A percentile compares a stretch with the other conserved stretches of the same genome.
phyloP scores from a whole-genome alignment of 148 eudicot genomes.

The Rhododendron ferrugineum region DNA sequence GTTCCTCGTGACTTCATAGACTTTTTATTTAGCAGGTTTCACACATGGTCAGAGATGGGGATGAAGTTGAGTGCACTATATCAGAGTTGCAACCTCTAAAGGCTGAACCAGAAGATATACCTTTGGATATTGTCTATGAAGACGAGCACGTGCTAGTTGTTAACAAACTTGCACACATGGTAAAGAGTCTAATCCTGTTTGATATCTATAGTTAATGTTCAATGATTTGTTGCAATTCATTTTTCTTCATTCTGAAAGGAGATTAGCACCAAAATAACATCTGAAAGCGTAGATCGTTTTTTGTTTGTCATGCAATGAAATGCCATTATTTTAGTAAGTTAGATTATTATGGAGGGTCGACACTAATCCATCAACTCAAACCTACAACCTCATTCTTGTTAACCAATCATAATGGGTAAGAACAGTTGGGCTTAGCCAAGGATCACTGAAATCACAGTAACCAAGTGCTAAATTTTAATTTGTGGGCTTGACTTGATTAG shows the following conservation, averaged over 20 bases:
- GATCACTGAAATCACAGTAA: background rate
- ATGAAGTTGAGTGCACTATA: constrained; percentile 69
- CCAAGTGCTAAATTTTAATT: background rate
- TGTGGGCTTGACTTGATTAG: background rate
- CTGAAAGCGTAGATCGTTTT: background rate
- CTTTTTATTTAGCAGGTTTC: constrained; percentile 46
- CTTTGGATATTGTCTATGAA: constrained; percentile 83
- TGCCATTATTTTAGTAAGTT: background rate
- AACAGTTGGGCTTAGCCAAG: background rate
- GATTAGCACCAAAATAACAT: no score
- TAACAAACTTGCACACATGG: constrained; percentile 95
- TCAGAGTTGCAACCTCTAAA: constrained; percentile 73
- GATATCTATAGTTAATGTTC: background rate
- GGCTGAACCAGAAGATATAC: constrained; percentile 87
- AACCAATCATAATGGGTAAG: background rate
- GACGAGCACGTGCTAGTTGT: constrained; percentile 83
- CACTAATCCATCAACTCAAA: background rate
- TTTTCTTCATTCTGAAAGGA: no score
- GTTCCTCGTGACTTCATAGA: background rate
- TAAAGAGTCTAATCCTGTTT: constrained; percentile 19
- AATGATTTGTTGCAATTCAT: no score
- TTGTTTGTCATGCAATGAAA: background rate
- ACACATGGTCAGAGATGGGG: constrained; percentile 63
- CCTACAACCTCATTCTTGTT: background rate
- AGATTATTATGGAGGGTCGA: background rate